Base-by-base conservation (phyloP, 2,329 filamentous ascomycete genomes). In the Colletotrichum sp. region DNA sequence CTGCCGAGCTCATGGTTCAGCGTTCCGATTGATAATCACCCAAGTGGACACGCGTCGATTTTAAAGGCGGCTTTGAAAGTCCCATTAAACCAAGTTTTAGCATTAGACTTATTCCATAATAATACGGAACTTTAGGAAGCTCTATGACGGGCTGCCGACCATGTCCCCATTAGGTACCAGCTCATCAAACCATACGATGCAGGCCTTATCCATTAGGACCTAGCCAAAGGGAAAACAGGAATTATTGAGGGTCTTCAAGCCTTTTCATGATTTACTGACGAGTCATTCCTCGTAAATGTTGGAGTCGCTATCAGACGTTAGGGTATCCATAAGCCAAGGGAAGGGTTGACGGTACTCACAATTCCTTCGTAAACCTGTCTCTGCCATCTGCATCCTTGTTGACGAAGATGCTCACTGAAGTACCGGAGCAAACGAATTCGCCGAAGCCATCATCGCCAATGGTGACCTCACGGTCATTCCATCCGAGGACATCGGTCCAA, bases 401-500 rank as follows among this genome's bases (percentile, higher is more conserved):
- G 5, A 93, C 91, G 87, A 90, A 94, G 7, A 94, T 88, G 70
- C 89, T 88, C 5, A 93, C 89, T 77, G 90, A 91, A 68, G 87
- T 86, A 52, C 87, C 85, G 22, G 84, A 84, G 69, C 91, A 92
- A 2, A 86, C 86, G 78, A 95, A 95, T 34, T 87, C 78, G 0
- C 90, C 93, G 77, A 88, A 92, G 0, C 93, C 93, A 15, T 91
- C 87, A 2, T 88, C 84, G 77, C 91, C 91, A 78, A 95, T 93
- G 36, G 85, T 84, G 1, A 94, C 89, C 77, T 91, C 88, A 1
- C 86, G 85, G 62, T 89, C 80, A 62, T 86, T 86, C 90, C 90
- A 91, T 12, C 87, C 90, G 63, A 92, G 84, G 2, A 94, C 83
- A 82, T 95, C 92, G 0, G 90, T 92, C 92, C 93, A 94, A 34